A percentile compares a stretch with the other conserved stretches of the same genome.
These are phyloP conservation scores for Mortierella sp. DNA, from an alignment of 371 early-diverging fungal species.

Conservation along the genomic window DNA sequence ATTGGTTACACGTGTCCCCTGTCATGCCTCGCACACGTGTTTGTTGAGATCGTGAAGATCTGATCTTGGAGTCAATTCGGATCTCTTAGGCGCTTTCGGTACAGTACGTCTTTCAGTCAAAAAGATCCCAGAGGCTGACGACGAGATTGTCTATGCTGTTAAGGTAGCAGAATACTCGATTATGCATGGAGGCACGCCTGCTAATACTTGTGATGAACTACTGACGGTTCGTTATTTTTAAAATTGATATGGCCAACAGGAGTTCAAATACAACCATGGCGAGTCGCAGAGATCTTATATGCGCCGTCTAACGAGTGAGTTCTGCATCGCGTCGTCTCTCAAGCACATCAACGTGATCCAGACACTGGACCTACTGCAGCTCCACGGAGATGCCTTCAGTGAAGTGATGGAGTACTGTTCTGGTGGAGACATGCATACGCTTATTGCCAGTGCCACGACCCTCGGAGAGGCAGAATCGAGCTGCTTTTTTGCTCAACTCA, in stretches of 20 bases:
- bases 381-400: conserved; percentile 63
- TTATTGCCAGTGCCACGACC: conserved; percentile 60
- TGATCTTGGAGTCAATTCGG: not conserved
- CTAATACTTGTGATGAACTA: too few relatives aligned
- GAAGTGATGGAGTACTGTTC: conserved; percentile 81
- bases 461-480: conserved; percentile 60
- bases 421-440: conserved; percentile 71
- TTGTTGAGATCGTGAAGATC: too few relatives aligned
- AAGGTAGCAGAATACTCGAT: conserved; percentile 17
- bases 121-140: conserved; percentile 14
- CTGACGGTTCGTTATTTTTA: not conserved
- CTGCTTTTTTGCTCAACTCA: conserved; percentile 73
- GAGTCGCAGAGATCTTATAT: conserved; percentile 72
- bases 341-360: conserved; percentile 78
- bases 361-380: conserved; percentile 79
- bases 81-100: conserved; percentile 19
- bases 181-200: too few relatives aligned
- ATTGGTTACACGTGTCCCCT: too few relatives aligned
- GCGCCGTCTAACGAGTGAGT: conserved; percentile 77
- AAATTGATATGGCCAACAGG: conserved; percentile 56
- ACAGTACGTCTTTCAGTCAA: conserved; percentile 28
- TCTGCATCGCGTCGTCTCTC: conserved; percentile 74
- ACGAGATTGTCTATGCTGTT: conserved; percentile 27
- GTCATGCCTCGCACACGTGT: not conserved
- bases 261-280: conserved; percentile 65